phyloP scores from a whole-genome alignment of 768 basidiomycete species.

The Cubamyces lactineus region DNA sequence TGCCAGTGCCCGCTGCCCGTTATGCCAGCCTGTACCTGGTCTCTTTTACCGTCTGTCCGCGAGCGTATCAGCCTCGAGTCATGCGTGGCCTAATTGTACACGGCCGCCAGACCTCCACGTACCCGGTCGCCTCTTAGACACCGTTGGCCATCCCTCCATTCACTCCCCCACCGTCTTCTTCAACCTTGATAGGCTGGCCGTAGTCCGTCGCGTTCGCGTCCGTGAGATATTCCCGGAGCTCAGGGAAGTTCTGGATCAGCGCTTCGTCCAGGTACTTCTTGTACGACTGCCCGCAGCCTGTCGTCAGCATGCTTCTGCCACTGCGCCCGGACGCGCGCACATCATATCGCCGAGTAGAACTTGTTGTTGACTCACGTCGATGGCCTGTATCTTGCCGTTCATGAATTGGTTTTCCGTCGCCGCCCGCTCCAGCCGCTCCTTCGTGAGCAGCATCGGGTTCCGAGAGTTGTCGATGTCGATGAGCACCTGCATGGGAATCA shows the following conservation, averaged over 20 bases:
- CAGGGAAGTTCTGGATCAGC: constrained; percentile 71
- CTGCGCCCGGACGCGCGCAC: not conserved
- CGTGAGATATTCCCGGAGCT: constrained; percentile 44
- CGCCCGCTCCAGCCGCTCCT: constrained; percentile 77
- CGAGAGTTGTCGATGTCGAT: constrained; percentile 78
- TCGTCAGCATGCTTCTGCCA: not conserved
- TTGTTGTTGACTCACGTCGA: constrained; percentile 52
- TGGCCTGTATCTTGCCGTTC: constrained; percentile 84
- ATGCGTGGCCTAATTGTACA: no score
- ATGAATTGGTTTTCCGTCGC: constrained; percentile 92
- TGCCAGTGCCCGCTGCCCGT: no score
- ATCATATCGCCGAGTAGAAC: not conserved
- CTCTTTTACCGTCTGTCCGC: no score
- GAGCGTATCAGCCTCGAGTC: not conserved
- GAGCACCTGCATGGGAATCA: constrained; percentile 76
- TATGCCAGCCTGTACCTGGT: no score
- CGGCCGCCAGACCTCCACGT: not conserved
- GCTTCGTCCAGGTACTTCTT: constrained; percentile 69
- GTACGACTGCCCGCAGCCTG: constrained; percentile 61
- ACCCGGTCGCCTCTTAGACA: not conserved
- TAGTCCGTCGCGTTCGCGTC: constrained; percentile 5
- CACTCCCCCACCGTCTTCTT: constrained; percentile 6
- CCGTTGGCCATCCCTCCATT: constrained; percentile 11
- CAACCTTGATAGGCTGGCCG: constrained; percentile 11
- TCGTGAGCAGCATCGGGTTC: constrained; percentile 82